phyloP scores from a whole-genome alignment of 352 stramenopile genomes.

The Pythium phragmitis region DNA sequence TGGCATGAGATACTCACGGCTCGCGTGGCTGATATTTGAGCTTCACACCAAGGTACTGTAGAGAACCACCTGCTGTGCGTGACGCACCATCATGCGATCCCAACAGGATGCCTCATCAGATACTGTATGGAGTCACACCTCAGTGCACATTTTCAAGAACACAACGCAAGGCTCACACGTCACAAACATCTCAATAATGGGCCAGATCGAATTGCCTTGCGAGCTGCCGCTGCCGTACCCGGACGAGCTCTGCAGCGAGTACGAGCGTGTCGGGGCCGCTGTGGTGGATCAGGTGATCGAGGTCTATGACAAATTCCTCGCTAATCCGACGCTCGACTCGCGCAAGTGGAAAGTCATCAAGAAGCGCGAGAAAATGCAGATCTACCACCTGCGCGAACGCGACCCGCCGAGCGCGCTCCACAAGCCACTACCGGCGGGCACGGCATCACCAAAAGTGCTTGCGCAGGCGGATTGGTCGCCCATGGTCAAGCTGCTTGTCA shows the following conservation, averaged over 20 bases:
- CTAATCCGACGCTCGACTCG: conserved; percentile 1
- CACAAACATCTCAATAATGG: neutral
- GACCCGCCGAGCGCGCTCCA: conserved; percentile 9
- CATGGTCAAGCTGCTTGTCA: conserved; percentile 45
- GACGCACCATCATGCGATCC: too few relatives aligned
- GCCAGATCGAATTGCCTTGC: conserved; percentile 2
- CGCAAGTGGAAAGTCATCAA: conserved; percentile 10
- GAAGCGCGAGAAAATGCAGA: neutral
- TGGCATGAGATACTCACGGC: too few relatives aligned
- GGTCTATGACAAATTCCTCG: neutral
- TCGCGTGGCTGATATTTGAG: too few relatives aligned
- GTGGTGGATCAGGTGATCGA: conserved; percentile 10
- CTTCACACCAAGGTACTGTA: too few relatives aligned
- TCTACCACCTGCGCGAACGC: conserved; percentile 10
- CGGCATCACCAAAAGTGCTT: neutral
- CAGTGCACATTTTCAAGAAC: too few relatives aligned
- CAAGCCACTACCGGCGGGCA: neutral
- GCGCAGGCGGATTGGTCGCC: conserved; percentile 29
- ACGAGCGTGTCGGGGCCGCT: conserved; percentile 2
- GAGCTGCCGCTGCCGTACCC: conserved; percentile 9
- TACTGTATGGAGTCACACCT: too few relatives aligned
- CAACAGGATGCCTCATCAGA: too few relatives aligned
- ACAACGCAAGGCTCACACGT: too few relatives aligned
- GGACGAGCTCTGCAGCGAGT: neutral
- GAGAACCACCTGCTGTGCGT: too few relatives aligned